Percentiles rank a stretch among this genome's conserved stretches.
Evolutionary conservation across 2,329 filamentous ascomycete species (phyloP).

Genomic region (Ceratocystis destructans): DNA sequence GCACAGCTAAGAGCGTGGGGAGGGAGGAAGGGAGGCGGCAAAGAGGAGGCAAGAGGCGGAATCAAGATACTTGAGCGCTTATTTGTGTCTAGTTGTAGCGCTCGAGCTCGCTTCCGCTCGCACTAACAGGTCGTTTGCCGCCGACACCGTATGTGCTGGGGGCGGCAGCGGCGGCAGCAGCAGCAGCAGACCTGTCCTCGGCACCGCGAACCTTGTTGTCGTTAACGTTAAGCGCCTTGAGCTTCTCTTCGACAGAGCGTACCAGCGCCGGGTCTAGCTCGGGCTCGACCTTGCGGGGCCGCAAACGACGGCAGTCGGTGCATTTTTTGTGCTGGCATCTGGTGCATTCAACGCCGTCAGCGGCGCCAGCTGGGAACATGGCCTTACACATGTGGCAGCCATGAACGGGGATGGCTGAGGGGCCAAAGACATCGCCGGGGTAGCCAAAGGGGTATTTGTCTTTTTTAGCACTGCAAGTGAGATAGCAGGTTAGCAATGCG

Average conservation of each 20-base stretch:
- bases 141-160: no score
- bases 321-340: slow-evolving; percentile 50
- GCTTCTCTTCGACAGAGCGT: slow-evolving; percentile 41
- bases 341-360: slow-evolving; percentile 41
- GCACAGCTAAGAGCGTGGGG: neutral
- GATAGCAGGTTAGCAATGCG: slow-evolving; percentile 15
- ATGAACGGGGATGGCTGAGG: slow-evolving; percentile 38
- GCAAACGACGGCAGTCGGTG: slow-evolving; percentile 42
- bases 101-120: neutral
- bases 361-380: slow-evolving; percentile 38
- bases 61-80: neutral
- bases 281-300: slow-evolving; percentile 46
- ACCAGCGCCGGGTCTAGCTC: slow-evolving; percentile 48
- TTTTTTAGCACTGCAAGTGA: slow-evolving; percentile 42
- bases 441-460: slow-evolving; percentile 58
- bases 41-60: neutral
- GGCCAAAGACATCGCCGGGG: slow-evolving; percentile 48
- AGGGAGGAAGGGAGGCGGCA: neutral
- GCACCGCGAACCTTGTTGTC: neutral
- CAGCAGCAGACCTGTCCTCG: neutral
- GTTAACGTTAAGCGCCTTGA: slow-evolving; percentile 32
- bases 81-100: neutral
- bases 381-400: slow-evolving; percentile 50
- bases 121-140: neutral
- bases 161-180: neutral